Evolutionary conservation across 805 yeast genomes (phyloP).

Genomic region (Sporopachydermia lactativora): DNA sequence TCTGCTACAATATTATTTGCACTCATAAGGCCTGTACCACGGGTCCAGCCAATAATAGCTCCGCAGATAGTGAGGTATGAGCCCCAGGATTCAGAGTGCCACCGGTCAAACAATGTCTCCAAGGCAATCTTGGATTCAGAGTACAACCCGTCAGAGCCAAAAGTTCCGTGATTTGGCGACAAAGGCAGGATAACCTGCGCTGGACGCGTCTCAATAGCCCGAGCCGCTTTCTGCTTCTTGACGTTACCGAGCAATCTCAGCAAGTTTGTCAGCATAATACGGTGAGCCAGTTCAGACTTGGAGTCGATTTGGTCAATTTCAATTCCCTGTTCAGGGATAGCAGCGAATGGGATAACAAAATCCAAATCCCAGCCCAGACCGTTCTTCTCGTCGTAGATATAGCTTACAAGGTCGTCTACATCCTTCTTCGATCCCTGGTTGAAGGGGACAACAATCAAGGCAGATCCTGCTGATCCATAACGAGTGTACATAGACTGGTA

Average conservation of each 20-base stretch:
- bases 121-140: slow-evolving; percentile 93
- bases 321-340: slow-evolving; percentile 97
- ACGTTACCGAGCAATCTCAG: slow-evolving; percentile 86
- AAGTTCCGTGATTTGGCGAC: slow-evolving; percentile 98
- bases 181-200: slow-evolving; percentile 94
- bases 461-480: slow-evolving; percentile 84
- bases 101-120: slow-evolving; percentile 95
- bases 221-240: slow-evolving; percentile 64
- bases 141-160: slow-evolving; percentile 96
- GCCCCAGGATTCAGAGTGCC: slow-evolving; percentile 97
- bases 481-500: slow-evolving; percentile 89
- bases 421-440: slow-evolving; percentile 96
- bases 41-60: slow-evolving; percentile 99
- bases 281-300: slow-evolving; percentile 93
- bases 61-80: slow-evolving; percentile 92
- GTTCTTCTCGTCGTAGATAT: slow-evolving; percentile 75
- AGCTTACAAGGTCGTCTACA: slow-evolving; percentile 71
- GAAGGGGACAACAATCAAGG: slow-evolving; percentile 93
- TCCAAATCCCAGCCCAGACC: slow-evolving; percentile 98
- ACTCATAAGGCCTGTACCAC: slow-evolving; percentile 99
- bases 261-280: slow-evolving; percentile 94
- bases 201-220: slow-evolving; percentile 85
- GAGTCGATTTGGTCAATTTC: slow-evolving; percentile 90
- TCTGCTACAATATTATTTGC: slow-evolving; percentile 96
- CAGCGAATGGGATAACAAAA: slow-evolving; percentile 94